Evolutionary conservation across 1,139 yeast genomes (phyloP).

Genomic region (Taiozyma sp.): DNA sequence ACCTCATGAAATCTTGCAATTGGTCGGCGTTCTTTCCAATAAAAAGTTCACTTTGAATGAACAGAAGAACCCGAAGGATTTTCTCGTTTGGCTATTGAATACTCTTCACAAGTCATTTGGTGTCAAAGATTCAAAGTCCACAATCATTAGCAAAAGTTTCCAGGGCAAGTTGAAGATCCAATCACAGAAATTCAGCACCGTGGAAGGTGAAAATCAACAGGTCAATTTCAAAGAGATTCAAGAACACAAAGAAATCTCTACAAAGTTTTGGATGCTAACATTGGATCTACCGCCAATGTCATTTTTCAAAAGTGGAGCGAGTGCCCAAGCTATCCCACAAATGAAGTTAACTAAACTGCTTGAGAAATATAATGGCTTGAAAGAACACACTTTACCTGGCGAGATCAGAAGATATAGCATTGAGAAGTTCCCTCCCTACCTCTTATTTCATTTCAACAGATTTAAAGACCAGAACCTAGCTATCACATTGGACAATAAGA

Average conservation of each 20-base stretch:
- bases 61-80: conserved; percentile 48
- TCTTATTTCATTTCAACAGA: conserved; percentile 56
- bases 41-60: conserved; percentile 35
- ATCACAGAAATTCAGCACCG: conserved; percentile 22
- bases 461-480: conserved; percentile 34
- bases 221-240: conserved; percentile 25
- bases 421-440: conserved; percentile 43
- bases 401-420: conserved; percentile 37
- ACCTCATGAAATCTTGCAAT: conserved; percentile 59
- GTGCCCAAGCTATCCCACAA: conserved; percentile 43
- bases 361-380: conserved; percentile 38
- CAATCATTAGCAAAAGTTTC: conserved; percentile 30
- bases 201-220: conserved; percentile 23
- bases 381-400: conserved; percentile 30
- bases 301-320: conserved; percentile 43
- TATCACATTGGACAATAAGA: conserved; percentile 31
- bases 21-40: conserved; percentile 38
- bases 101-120: conserved; percentile 38
- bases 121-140: conserved; percentile 15
- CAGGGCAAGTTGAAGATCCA: conserved; percentile 49
- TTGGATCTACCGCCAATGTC: conserved; percentile 58
- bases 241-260: conserved; percentile 12
- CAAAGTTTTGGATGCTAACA: conserved; percentile 57
- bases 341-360: conserved; percentile 43
- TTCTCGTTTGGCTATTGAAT: conserved; percentile 58